phyloP scores from a whole-genome alignment of 78 protist species.

The Cyanophora paradoxa region DNA sequence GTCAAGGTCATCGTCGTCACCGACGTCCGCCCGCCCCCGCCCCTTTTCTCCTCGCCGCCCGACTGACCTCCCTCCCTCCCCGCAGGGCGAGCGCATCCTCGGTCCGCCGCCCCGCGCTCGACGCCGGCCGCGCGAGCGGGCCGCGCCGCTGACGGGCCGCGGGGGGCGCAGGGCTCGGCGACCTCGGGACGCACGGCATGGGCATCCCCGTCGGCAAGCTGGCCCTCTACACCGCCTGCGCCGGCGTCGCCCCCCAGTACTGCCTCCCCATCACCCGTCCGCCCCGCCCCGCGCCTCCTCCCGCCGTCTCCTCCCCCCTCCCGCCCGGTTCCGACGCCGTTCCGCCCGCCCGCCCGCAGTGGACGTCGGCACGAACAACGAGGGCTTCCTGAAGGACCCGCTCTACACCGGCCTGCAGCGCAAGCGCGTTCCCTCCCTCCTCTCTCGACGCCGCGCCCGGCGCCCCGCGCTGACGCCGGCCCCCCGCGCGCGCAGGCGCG shows the following conservation, averaged over 20 bases:
- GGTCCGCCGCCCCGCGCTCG: too few species aligned
- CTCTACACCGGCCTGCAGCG: slow-evolving; percentile 79
- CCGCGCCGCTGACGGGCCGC: too few species aligned
- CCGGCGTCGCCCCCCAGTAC: slow-evolving; percentile 1
- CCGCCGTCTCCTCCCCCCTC: slow-evolving; percentile 22
- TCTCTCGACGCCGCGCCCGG: not conserved
- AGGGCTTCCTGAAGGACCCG: slow-evolving; percentile 44
- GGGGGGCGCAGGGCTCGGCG: too few species aligned
- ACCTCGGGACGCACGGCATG: slow-evolving; percentile 91
- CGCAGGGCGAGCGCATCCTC: slow-evolving; percentile 96
- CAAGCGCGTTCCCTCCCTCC: slow-evolving; percentile 12
- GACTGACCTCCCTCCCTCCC: too few species aligned
- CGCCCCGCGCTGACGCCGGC: not conserved
- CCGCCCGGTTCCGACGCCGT: slow-evolving; percentile 30
- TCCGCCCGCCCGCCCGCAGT: slow-evolving; percentile 57
- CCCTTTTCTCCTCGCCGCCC: too few species aligned
- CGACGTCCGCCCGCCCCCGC: too few species aligned
- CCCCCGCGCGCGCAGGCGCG: not conserved
- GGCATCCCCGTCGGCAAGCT: slow-evolving; percentile 95
- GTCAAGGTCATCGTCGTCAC: slow-evolving; percentile 87
- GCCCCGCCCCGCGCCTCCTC: too few species aligned
- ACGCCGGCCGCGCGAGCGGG: too few species aligned
- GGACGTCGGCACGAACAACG: slow-evolving; percentile 89
- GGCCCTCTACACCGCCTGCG: slow-evolving; percentile 43
- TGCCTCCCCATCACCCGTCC: slow-evolving; percentile 16